Conservation (phyloP, 2,329 filamentous ascomycete genomes). For the Cladosporium austrohemisphaericum region DNA sequence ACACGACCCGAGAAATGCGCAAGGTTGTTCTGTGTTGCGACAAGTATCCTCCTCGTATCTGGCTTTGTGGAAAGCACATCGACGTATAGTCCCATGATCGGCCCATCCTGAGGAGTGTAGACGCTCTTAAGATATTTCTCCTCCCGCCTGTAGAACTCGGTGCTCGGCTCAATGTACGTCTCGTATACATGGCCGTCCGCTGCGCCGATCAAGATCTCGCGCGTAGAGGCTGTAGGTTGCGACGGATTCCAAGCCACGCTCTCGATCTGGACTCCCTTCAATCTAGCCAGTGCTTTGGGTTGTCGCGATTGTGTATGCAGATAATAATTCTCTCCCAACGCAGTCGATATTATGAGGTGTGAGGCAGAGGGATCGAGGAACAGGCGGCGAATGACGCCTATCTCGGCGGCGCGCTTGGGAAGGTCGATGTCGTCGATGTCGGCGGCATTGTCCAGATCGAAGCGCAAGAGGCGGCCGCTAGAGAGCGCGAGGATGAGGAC, state of each 20-base stretch:
- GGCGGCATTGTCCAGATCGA: constrained; percentile 87
- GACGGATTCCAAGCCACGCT: constrained; percentile 93
- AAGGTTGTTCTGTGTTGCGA: constrained; percentile 73
- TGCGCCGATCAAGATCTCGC: constrained; percentile 87
- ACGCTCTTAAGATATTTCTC: constrained; percentile 86
- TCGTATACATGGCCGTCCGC: constrained; percentile 96
- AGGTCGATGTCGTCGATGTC: constrained; percentile 99
- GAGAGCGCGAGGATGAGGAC: constrained; percentile 88
- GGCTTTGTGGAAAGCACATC: constrained; percentile 66
- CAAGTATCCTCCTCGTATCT: constrained; percentile 72
- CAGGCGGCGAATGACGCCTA: constrained; percentile 89
- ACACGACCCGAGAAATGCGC: constrained; percentile 78
- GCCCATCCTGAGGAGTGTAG: constrained; percentile 76
- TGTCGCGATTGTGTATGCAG: constrained; percentile 91
- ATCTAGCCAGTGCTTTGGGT: constrained; percentile 72
- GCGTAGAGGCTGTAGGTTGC: constrained; percentile 84
- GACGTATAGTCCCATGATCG: constrained; percentile 81
- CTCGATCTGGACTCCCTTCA: constrained; percentile 85
- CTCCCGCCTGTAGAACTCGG: constrained; percentile 91
- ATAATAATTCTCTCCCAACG: constrained; percentile 94
- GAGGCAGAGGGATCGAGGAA: constrained; percentile 97
- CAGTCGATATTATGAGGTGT: constrained; percentile 86
- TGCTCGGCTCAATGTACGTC: constrained; percentile 87
- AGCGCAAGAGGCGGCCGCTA: constrained; percentile 86
- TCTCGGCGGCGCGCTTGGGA: constrained; percentile 85